Conservation (phyloP, 1,284 basidiomycete species). For the Melampsora americana region DNA sequence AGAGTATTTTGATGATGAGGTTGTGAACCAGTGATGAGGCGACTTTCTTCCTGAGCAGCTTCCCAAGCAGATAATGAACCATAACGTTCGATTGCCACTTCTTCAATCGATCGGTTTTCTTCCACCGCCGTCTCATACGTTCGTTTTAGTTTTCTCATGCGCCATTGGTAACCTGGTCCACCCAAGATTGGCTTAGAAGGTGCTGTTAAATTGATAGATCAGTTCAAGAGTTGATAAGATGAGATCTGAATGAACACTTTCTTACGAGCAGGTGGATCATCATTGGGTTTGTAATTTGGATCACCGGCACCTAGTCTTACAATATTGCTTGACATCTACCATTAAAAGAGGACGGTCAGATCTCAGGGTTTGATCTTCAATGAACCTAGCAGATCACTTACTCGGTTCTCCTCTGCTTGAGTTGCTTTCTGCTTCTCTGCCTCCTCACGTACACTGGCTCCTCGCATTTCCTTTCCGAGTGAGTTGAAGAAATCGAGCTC, state of each 20-base stretch:
- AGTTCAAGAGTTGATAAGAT: neutral
- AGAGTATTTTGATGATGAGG: constrained; percentile 54
- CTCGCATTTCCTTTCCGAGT: neutral
- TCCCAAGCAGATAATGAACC: constrained; percentile 78
- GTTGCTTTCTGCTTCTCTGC: neutral
- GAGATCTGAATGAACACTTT: neutral
- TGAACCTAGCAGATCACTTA: neutral
- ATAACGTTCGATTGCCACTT: constrained; percentile 83
- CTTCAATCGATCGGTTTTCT: constrained; percentile 34
- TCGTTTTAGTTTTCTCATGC: constrained; percentile 34
- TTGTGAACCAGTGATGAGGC: constrained; percentile 75
- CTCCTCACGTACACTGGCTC: neutral
- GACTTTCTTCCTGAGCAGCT: constrained; percentile 78
- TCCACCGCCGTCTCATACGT: constrained; percentile 37
- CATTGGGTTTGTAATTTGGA: constrained; percentile 33
- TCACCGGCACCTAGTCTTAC: constrained; percentile 36
- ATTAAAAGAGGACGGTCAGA: neutral
- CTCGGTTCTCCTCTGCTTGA: neutral
- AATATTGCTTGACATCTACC: constrained; percentile 29
- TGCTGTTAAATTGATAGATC: neutral
- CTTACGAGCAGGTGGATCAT: constrained; percentile 12
- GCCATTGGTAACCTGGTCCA: constrained; percentile 43
- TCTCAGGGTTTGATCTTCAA: neutral
- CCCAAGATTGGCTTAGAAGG: constrained; percentile 9
- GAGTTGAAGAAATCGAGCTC: constrained; percentile 4